Percentiles rank a stretch among this genome's conserved stretches.
phyloP scores from a whole-genome alignment of 305 asterid genomes.

The Fraxinus platypoda region DNA sequence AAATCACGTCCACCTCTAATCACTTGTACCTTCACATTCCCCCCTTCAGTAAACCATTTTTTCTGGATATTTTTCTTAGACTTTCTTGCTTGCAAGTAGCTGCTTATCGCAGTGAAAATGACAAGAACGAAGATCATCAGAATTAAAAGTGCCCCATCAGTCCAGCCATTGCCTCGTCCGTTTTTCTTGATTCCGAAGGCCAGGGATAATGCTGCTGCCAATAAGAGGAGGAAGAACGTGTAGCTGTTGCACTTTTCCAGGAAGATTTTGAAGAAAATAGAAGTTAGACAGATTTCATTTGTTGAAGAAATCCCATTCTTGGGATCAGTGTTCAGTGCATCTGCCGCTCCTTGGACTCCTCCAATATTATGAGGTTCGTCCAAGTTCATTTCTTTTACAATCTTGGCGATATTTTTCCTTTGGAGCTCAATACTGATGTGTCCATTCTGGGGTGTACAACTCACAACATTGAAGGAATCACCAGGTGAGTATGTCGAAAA shows the following conservation, averaged over 20 bases:
- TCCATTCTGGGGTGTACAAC: not conserved
- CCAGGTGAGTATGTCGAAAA: not conserved
- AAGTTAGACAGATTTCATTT: not conserved
- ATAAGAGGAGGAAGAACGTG: conserved; percentile 29
- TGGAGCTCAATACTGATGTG: not conserved
- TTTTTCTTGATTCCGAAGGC: conserved; percentile 35
- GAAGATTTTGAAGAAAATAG: conserved; percentile 11
- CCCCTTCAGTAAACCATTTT: not conserved
- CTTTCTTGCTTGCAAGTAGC: conserved; percentile 1
- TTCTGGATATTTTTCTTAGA: conserved; percentile 3
- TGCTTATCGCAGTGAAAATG: conserved; percentile 4
- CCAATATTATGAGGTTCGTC: conserved; percentile 19
- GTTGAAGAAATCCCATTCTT: conserved; percentile 14
- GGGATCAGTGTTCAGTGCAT: conserved; percentile 29
- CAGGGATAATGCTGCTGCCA: conserved; percentile 24
- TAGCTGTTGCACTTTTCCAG: conserved; percentile 24
- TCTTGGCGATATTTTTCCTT: conserved; percentile 8
- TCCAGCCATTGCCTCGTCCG: conserved; percentile 25
- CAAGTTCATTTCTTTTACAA: conserved; percentile 20
- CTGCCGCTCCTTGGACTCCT: conserved; percentile 22
- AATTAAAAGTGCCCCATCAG: conserved; percentile 21
- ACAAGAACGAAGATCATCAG: conserved; percentile 11
- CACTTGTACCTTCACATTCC: conserved; percentile 11
- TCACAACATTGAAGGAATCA: not conserved
- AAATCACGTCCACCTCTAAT: conserved; percentile 28